Evolutionary conservation across 768 basidiomycete genomes (phyloP).

Genomic region (Termitomyces sp.): DNA sequence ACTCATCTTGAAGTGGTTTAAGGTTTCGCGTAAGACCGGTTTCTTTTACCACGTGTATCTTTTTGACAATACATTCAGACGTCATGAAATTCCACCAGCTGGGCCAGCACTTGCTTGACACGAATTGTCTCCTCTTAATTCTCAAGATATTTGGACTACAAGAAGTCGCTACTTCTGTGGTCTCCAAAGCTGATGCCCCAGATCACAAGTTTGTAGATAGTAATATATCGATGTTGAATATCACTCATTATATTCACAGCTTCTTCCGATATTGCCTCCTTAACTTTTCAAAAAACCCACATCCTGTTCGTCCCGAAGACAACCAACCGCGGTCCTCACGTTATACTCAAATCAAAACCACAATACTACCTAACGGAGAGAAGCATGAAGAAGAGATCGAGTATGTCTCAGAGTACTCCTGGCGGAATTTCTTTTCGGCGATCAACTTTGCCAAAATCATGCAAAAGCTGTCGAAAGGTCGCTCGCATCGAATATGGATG

Average conservation of each 20-base stretch:
- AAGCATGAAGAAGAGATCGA: slow-evolving; percentile 85
- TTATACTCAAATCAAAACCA: slow-evolving; percentile 51
- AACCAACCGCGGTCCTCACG: slow-evolving; percentile 54
- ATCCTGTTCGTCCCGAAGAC: slow-evolving; percentile 57
- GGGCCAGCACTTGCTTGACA: slow-evolving; percentile 91
- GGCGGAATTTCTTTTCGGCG: slow-evolving; percentile 95
- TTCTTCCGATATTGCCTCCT: slow-evolving; percentile 94
- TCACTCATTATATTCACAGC: slow-evolving; percentile 35
- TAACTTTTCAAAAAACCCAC: slow-evolving; percentile 65
- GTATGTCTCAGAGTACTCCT: slow-evolving; percentile 89
- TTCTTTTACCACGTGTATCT: not conserved
- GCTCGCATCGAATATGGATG: slow-evolving; percentile 92
- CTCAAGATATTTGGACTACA: slow-evolving; percentile 98
- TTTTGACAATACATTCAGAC: slow-evolving; percentile 41
- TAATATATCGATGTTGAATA: not conserved
- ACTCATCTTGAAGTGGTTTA: slow-evolving; percentile 95
- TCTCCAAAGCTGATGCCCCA: slow-evolving; percentile 84
- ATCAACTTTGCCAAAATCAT: slow-evolving; percentile 98
- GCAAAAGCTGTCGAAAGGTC: slow-evolving; percentile 94
- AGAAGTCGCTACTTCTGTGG: slow-evolving; percentile 78
- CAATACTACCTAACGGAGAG: slow-evolving; percentile 64
- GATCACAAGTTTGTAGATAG: slow-evolving; percentile 61
- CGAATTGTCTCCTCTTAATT: slow-evolving; percentile 88
- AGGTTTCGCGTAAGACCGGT: slow-evolving; percentile 80
- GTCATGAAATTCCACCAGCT: slow-evolving; percentile 98